These are phyloP conservation scores for Nothophoma quercina DNA, from an alignment of 2,329 filamentous ascomycete species.

Conservation along the genomic window DNA sequence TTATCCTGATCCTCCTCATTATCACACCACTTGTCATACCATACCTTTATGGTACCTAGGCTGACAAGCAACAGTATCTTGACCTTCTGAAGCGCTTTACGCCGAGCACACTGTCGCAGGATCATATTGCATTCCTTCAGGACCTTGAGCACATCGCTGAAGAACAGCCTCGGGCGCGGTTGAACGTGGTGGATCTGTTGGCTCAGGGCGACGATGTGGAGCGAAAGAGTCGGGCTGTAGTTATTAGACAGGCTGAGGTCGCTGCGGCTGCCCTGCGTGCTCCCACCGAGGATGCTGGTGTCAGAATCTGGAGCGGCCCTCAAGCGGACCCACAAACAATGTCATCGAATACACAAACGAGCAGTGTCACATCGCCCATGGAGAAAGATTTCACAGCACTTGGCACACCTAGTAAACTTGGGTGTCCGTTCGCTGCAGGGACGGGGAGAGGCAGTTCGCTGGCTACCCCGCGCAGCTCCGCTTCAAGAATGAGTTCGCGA, in stretches of 20 bases:
- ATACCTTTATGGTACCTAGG: not conserved
- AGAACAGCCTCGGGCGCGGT: constrained; percentile 31
- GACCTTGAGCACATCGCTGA: constrained; percentile 48
- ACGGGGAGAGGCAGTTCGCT: constrained; percentile 56
- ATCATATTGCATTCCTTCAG: constrained; percentile 50
- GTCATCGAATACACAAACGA: constrained; percentile 34
- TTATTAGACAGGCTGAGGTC: constrained; percentile 46
- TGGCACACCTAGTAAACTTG: constrained; percentile 79
- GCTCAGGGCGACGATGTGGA: constrained; percentile 46
- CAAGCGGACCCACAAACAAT: constrained; percentile 40
- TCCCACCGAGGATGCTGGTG: constrained; percentile 35
- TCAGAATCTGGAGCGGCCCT: constrained; percentile 53
- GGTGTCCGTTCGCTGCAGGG: constrained; percentile 77
- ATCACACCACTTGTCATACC: constrained; percentile 9
- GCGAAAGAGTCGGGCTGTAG: constrained; percentile 41
- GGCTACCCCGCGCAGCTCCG: constrained; percentile 51
- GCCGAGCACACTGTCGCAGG: constrained; percentile 49
- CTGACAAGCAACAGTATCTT: constrained; percentile 48
- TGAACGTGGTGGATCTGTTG: constrained; percentile 47
- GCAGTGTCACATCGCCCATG: constrained; percentile 57
- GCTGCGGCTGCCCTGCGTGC: constrained; percentile 38
- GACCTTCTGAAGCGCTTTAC: constrained; percentile 50
- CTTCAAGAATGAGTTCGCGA: constrained; percentile 46
- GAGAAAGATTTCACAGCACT: constrained; percentile 91
- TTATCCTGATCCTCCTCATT: constrained; percentile 47